These are phyloP conservation scores for Pancytospora philotis DNA, from an alignment of 371 early-diverging fungal genomes.

Conservation along the genomic window DNA sequence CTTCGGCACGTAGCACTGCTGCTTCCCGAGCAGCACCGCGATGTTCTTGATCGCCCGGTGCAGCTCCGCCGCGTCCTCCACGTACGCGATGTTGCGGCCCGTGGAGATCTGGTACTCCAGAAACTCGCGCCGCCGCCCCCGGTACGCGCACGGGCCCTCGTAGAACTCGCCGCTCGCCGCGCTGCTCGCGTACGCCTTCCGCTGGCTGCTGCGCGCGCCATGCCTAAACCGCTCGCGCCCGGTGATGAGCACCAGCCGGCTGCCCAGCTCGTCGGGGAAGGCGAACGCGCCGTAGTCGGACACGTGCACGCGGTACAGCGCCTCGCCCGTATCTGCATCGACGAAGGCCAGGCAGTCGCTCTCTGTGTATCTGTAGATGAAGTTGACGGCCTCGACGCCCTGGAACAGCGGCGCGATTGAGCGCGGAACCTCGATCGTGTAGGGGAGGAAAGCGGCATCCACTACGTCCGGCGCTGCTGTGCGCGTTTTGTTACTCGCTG, in stretches of 20 bases:
- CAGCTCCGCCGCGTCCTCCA: not conserved
- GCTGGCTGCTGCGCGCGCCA: no score
- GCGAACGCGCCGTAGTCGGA: not conserved
- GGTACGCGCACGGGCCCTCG: not conserved
- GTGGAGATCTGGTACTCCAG: slow-evolving; percentile 1
- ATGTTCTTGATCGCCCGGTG: not conserved
- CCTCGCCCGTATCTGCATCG: not conserved
- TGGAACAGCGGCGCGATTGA: not conserved
- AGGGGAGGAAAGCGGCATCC: not conserved
- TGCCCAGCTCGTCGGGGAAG: not conserved
- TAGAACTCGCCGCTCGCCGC: not conserved
- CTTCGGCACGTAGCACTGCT: slow-evolving; percentile 4
- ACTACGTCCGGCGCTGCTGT: not conserved
- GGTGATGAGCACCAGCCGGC: not conserved
- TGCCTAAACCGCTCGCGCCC: not conserved
- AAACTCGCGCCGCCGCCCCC: not conserved
- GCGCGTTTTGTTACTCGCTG: not conserved
- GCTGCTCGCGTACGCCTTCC: not conserved
- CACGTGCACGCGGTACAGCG: not conserved
- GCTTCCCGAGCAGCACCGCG: not conserved
- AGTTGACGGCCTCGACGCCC: not conserved
- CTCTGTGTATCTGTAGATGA: not conserved
- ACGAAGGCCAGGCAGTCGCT: not conserved
- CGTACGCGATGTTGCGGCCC: not conserved
- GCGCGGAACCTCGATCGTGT: not conserved